Evolutionary conservation across 2,329 filamentous ascomycete species (phyloP), one percentile per base, ranked within the genome.

Genomic region (Aspergillus neoniger): DNA sequence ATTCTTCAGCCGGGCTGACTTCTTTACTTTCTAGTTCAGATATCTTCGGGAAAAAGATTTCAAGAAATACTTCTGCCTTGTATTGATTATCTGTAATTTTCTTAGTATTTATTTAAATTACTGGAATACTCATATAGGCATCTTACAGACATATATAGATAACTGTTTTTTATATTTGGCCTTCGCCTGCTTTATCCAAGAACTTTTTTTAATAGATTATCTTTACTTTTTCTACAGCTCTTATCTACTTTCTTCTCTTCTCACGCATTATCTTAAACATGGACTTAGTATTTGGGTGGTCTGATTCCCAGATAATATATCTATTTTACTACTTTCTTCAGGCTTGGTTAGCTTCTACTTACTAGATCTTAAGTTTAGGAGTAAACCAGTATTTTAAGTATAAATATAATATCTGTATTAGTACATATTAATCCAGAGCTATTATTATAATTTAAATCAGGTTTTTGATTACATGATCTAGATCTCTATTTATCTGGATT

Each of bases 321-420:
- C 58, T 67, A 0, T 23, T 44, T 25, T 72, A 62, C 60, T 58
- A 72, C 54, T 25, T 66, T 25, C 68, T 47, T 25, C 62, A 61
- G 25, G 63, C 15, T 44, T 62, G 30, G 36, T 72, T 72, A 4
- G 65, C 64, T 30, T 63, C 55, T 7, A 36, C 47, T 23, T 69
- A 63, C 55, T 72, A 58, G 6, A 41, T 38, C 30, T 72, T 72
- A 8, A 71, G 62, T 3, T 63, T 65, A 1, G 60, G 65, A 2
- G 63, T 69, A 32, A 70, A 72, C 67, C 63, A 70, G 28, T 61
- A 23, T 48, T 73, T 72, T 2, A 63, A 63, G 58, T 72, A 72
- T 39, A 59, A 60, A 9, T 39, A 60, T 28, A 58, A 56, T 25
- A 41, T 57, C 15, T 50, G 23, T 15, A 53, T 10, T 19, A 59